Conservation (phyloP, 345 rosid species). For the Salix exigua region DNA sequence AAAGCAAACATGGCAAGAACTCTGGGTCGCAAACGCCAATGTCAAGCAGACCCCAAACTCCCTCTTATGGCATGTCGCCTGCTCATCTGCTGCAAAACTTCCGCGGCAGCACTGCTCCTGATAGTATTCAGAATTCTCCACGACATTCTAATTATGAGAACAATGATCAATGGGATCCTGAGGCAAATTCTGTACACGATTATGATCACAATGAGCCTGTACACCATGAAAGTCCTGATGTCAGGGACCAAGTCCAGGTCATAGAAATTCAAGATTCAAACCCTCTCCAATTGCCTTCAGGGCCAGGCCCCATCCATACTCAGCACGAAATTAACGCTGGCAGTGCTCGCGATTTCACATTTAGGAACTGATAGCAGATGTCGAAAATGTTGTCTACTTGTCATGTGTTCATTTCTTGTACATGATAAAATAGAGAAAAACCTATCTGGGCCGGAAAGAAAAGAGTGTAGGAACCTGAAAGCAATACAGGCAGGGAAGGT, state of each 20-base stretch:
- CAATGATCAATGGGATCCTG: constrained; percentile 45
- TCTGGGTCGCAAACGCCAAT: constrained; percentile 49
- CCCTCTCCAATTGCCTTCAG: constrained; percentile 19
- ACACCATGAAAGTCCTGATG: constrained; percentile 1
- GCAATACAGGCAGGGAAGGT: not conserved
- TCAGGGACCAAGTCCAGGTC: constrained; percentile 20
- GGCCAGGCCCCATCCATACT: constrained; percentile 12
- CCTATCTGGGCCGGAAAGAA: not conserved
- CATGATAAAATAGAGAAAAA: not conserved
- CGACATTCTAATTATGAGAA: constrained; percentile 26
- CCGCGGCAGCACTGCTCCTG: constrained; percentile 39
- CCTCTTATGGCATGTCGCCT: constrained; percentile 62
- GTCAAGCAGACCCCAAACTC: constrained; percentile 70
- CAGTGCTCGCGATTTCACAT: constrained; percentile 17
- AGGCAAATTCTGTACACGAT: constrained; percentile 40
- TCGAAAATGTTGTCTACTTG: not conserved
- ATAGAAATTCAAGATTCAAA: constrained; percentile 14
- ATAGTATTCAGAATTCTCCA: constrained; percentile 43
- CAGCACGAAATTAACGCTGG: constrained; percentile 17
- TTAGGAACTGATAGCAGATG: constrained; percentile 1
- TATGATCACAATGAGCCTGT: constrained; percentile 14
- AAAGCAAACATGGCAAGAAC: constrained; percentile 49
- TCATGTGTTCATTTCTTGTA: not conserved
- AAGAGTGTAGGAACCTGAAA: not conserved
- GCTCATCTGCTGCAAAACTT: constrained; percentile 58